These are phyloP conservation scores for Alternaria ventricosa DNA, from an alignment of 2,329 filamentous ascomycete genomes.

Conservation along the genomic window DNA sequence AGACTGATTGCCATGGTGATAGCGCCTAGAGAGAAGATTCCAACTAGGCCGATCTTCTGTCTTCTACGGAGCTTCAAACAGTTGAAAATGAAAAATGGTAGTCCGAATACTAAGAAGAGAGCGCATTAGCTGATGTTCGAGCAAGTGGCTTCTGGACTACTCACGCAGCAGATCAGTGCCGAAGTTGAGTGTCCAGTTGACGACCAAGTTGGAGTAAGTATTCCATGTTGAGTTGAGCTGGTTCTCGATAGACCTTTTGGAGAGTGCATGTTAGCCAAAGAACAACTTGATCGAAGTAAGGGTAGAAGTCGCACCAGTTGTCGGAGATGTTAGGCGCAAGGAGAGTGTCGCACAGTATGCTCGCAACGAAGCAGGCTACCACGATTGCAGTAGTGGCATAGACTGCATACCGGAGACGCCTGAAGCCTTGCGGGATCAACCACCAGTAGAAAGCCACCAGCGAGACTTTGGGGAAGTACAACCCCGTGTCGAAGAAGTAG, in stretches of 20 bases:
- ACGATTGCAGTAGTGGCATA: constrained; percentile 17
- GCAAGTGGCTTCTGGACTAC: neutral
- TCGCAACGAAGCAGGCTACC: constrained; percentile 16
- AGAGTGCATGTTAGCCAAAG: neutral
- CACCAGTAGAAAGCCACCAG: constrained; percentile 33
- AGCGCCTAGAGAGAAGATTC: constrained; percentile 27
- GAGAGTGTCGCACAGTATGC: constrained; percentile 23
- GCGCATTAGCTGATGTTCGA: neutral
- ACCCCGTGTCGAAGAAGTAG: constrained; percentile 30
- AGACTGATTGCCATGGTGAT: constrained; percentile 32
- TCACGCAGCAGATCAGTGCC: constrained; percentile 26
- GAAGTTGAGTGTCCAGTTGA: constrained; percentile 28
- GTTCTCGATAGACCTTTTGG: constrained; percentile 21
- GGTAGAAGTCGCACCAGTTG: constrained; percentile 20
- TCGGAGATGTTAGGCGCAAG: constrained; percentile 17
- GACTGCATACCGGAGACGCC: constrained; percentile 23
- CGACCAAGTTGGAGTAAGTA: constrained; percentile 11
- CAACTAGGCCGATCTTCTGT: constrained; percentile 30
- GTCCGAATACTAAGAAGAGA: constrained; percentile 31
- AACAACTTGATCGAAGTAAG: neutral
- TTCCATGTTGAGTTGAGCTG: constrained; percentile 30
- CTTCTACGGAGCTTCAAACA: constrained; percentile 29
- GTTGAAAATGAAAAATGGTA: constrained; percentile 32
- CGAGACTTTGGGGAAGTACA: constrained; percentile 30
- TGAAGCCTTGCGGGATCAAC: constrained; percentile 28